Evolutionary conservation across 768 basidiomycete species (phyloP), one percentile per base, ranked within the genome.

Genomic region (Collybia nuda): DNA sequence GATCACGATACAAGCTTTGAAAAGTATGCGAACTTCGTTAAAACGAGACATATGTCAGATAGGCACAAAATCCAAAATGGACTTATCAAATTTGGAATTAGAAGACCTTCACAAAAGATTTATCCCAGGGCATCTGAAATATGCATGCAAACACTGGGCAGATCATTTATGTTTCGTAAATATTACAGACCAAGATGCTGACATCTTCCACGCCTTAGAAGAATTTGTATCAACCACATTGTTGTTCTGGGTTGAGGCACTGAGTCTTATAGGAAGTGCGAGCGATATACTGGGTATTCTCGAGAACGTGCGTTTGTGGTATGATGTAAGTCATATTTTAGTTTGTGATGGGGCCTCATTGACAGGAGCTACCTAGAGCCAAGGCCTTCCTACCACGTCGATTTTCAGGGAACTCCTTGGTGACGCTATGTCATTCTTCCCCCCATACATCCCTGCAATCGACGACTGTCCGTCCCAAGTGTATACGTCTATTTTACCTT

Each of bases 21-120:
- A 52, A 17, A 52, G 39, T 15, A 56, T 56, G 55, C 42, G 35
- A 15, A 35, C 50, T n/a, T 43, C 39, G 17, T 44, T 56, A 26
- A 56, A 52, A 37, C 47, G 39, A 8, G 51, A 56, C n/a, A 52
- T 52, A 5, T 56, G 51, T 21, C 40, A 48, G 23, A 52, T 56
- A 26, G 46, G 55, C 6, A 37, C 49, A 21, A 52, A 52, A 22
- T 48, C 46, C 18, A 52, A 52, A 39, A 50, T 39, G 23, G 44
- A 41, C 11, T 43, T 44, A 11, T 44, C 9, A 19, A 18, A 32
- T 19, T 24, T 45, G 22, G 44, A 45, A 2, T 12, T 22, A 32
- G 29, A 36, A 32, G 32, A 32, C 32, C 9, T 32, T 32, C 17
- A 36, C 18, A 45, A 45, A 36, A 45, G n/a, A 18, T 36, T 52